These are phyloP conservation scores for Teunomyces cretensis DNA, from an alignment of 805 yeast genomes.

Conservation along the genomic window DNA sequence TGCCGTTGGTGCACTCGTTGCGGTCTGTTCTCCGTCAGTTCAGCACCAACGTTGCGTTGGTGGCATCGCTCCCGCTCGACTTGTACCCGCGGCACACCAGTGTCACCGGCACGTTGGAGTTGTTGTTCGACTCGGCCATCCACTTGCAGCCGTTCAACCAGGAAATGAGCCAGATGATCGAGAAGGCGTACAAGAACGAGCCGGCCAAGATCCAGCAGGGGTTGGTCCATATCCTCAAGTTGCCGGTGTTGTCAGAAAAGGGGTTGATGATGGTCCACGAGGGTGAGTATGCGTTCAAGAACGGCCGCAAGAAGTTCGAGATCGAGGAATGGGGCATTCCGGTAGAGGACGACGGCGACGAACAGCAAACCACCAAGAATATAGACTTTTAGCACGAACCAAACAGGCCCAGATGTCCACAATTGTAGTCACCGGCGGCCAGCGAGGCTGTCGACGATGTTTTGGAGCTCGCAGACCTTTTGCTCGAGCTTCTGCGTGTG, in stretches of 20 bases:
- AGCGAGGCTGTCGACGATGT: no score
- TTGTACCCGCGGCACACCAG: conserved; percentile 57
- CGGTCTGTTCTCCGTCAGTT: conserved; percentile 51
- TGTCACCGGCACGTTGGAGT: conserved; percentile 52
- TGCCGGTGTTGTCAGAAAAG: conserved; percentile 69
- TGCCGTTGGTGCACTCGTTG: conserved; percentile 63
- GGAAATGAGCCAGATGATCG: conserved; percentile 63
- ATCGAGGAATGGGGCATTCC: conserved; percentile 97
- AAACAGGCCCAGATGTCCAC: no score
- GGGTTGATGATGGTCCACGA: conserved; percentile 77
- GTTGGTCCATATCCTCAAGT: conserved; percentile 67
- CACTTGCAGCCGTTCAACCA: conserved; percentile 82
- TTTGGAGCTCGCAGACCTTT: no score
- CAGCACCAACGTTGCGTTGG: conserved; percentile 45
- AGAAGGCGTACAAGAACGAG: conserved; percentile 65
- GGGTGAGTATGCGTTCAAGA: conserved; percentile 83
- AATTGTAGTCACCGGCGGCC: no score
- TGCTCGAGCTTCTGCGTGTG: no score
- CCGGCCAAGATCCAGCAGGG: conserved; percentile 86
- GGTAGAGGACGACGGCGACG: conserved; percentile 73
- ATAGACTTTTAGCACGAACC: conserved; percentile 39
- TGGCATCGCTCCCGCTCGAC: conserved; percentile 61
- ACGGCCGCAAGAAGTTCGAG: conserved; percentile 79
- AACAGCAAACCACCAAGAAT: conserved; percentile 30
- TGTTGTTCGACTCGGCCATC: conserved; percentile 62